phyloP scores from a whole-genome alignment of 495 filamentous ascomycete species.

The Articulospora tetracladia region DNA sequence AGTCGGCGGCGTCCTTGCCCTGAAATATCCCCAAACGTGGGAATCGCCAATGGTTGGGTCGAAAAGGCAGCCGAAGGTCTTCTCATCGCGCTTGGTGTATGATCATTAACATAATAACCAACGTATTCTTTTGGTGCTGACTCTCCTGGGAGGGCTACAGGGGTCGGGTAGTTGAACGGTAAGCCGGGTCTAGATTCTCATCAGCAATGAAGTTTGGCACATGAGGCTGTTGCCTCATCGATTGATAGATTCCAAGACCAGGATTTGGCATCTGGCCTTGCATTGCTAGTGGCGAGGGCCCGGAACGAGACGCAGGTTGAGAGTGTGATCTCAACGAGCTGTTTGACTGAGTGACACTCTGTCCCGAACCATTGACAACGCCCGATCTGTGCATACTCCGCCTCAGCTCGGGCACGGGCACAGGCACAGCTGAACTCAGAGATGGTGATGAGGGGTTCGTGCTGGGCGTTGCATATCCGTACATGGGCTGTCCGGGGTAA shows the following conservation, averaged over 20 bases:
- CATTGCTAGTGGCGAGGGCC: constrained; percentile 13
- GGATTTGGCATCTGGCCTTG: constrained; percentile 27
- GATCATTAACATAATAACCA: constrained; percentile 36
- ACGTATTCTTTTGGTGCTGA: constrained; percentile 28
- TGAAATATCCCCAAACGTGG: constrained; percentile 38
- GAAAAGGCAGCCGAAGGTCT: constrained; percentile 21
- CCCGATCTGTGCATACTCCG: constrained; percentile 45
- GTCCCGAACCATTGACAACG: constrained; percentile 34
- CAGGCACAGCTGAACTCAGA: constrained; percentile 28
- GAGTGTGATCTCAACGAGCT: constrained; percentile 52
- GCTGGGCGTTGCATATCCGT: constrained; percentile 24
- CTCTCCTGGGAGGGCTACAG: constrained; percentile 15
- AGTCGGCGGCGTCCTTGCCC: background rate
- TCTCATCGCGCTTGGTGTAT: constrained; percentile 30
- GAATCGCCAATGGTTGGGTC: constrained; percentile 30
- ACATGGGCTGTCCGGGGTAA: constrained; percentile 13
- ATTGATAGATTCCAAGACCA: constrained; percentile 26
- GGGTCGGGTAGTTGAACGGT: constrained; percentile 9
- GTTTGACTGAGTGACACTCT: constrained; percentile 29
- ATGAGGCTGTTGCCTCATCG: constrained; percentile 36
- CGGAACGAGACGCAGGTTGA: constrained; percentile 47
- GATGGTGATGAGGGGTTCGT: constrained; percentile 46
- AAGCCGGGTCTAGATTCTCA: constrained; percentile 34
- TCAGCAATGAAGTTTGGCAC: constrained; percentile 45
- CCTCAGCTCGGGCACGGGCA: constrained; percentile 37